Conservation (phyloP, 495 filamentous ascomycete genomes). For the Aspergillus wentii region DNA sequence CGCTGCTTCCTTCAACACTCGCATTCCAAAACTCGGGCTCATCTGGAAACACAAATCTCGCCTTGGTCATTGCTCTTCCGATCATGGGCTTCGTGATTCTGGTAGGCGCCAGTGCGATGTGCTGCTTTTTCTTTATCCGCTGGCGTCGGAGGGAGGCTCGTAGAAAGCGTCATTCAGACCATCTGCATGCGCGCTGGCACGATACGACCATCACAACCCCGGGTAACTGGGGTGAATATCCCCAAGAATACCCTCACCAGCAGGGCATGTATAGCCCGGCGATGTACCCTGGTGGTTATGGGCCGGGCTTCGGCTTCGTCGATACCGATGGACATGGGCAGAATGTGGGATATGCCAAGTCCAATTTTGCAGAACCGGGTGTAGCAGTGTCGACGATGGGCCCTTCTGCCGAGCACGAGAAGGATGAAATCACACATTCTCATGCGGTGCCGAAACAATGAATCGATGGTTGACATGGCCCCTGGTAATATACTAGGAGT, state of each 20-base stretch:
- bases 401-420: too few relatives aligned
- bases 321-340: slow-evolving; percentile 18
- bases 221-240: slow-evolving; percentile 14
- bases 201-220: slow-evolving; percentile 19
- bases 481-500: too few relatives aligned
- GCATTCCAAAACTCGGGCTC: slow-evolving; percentile 18
- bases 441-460: too few relatives aligned
- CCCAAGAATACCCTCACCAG: slow-evolving; percentile 2
- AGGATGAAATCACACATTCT: too few relatives aligned
- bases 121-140: slow-evolving; percentile 38
- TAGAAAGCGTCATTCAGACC: slow-evolving; percentile 12
- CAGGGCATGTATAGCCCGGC: slow-evolving; percentile 1
- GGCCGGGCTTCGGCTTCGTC: slow-evolving; percentile 17
- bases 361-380: not conserved
- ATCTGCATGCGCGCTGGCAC: slow-evolving; percentile 26
- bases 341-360: slow-evolving; percentile 9
- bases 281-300: slow-evolving; percentile 10
- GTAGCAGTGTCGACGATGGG: too few relatives aligned
- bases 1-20: slow-evolving; percentile 33
- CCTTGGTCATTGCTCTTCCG: slow-evolving; percentile 43
- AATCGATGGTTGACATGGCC: too few relatives aligned
- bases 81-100: slow-evolving; percentile 38
- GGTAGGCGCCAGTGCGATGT: slow-evolving; percentile 12
- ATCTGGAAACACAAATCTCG: slow-evolving; percentile 22
- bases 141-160: slow-evolving; percentile 28